Evolutionary conservation across 805 yeast species (phyloP), one percentile per base, ranked within the genome.

Genomic region (Cyberlindnera mycetangii): DNA sequence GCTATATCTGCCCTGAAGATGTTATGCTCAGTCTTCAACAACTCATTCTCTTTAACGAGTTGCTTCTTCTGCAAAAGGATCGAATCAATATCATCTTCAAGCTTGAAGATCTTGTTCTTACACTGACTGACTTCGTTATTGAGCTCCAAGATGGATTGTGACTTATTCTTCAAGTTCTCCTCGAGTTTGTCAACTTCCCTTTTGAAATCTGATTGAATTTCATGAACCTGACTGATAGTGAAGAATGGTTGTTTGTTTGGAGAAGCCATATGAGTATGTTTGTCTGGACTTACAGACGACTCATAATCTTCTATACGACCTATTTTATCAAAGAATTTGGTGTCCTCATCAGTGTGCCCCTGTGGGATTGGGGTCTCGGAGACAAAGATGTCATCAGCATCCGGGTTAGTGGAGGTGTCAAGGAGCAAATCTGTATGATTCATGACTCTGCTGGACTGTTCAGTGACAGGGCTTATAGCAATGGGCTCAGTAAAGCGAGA

Each of bases 401-500:
- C 39, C 31, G 59, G 55, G 3, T 58, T 48, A 33, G 49, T 53
- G 2, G 57, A 42, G 3, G 53, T 42, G 32, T 55, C 60, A 4
- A 56, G 37, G 9, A 45, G 19, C 14, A 54, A 37, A 2, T 40
- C 33, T 2, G 57, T 47, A 14, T 53, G 55, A 34, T 58, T 52
- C 19, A 45, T 41, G 17, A 54, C 44, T 45, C 54, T 48, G 18
- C 56, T 52, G 20, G 44, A 41, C 38, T 65, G 68, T 32, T 61
- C 68, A 18, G 61, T 58, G 7, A 50, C 47, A 18, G 67, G 67
- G 32, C 61, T 56, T 7, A 51, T 44, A 4, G 68, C 62, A 20
- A 55, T 55, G 4, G 68, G 58, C 41, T 65, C 64, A 7, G 67
- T 61, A 5, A 56, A 41, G 12, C 67, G 54, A 7, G 58, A 45